A percentile compares a stretch with the other conserved stretches of the same genome.
These are phyloP conservation scores for Hortaea sp. DNA, from an alignment of 2,329 filamentous ascomycete species.

Conservation along the genomic window DNA sequence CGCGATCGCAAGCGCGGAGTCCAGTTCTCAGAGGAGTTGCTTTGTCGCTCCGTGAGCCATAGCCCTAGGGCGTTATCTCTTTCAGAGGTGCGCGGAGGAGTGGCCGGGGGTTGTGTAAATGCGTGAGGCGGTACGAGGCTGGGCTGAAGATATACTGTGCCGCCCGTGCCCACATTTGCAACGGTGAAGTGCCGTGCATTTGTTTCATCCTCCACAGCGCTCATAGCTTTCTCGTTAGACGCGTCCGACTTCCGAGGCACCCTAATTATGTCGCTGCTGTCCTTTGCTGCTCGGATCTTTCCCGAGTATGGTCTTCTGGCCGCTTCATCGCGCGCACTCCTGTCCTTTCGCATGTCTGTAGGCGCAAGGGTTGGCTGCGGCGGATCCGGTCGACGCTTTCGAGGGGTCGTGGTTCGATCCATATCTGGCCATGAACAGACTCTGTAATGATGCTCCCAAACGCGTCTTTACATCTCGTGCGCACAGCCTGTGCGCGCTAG, in stretches of 20 bases:
- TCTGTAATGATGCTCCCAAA: no score
- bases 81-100: conserved; percentile 19
- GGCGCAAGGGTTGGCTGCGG: conserved; percentile 8
- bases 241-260: conserved; percentile 10
- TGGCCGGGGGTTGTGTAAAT: conserved; percentile 16
- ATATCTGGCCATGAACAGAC: conserved; percentile 15
- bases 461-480: no score
- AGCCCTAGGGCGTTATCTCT: conserved; percentile 6
- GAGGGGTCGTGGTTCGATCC: conserved; percentile 15
- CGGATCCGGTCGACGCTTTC: conserved; percentile 15
- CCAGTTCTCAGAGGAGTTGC: conserved; percentile 15
- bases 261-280: conserved; percentile 12
- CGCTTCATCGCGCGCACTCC: conserved; percentile 1
- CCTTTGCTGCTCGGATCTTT: conserved; percentile 14
- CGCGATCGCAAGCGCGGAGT: conserved; percentile 13
- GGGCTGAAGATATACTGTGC: conserved; percentile 39
- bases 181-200: conserved; percentile 34
- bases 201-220: conserved; percentile 13
- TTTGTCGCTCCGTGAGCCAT: conserved; percentile 9
- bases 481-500: no score
- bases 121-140: conserved; percentile 14
- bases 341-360: conserved; percentile 8
- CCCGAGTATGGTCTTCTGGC: conserved; percentile 3
- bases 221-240: conserved; percentile 2
- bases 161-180: conserved; percentile 37